Percentiles rank a stretch among this genome's conserved stretches.
phyloP scores from a whole-genome alignment of 331 rosid genomes.

The Pyracantha coccinea region DNA sequence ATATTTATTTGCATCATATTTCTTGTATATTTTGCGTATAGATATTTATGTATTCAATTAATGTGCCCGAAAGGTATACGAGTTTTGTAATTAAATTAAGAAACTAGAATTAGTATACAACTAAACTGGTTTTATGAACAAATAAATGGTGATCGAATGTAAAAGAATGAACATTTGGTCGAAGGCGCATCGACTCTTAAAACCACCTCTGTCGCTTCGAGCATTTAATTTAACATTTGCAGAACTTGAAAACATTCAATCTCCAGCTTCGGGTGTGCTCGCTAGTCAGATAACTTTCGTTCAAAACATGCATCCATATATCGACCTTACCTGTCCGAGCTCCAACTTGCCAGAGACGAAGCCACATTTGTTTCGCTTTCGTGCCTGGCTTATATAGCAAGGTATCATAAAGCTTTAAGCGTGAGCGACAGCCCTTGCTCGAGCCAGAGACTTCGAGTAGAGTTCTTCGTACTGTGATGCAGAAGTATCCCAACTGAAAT shows the following conservation, averaged over 20 bases:
- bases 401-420: constrained; percentile 8
- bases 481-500: constrained; percentile 96
- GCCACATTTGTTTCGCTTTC: not conserved
- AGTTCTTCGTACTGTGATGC: constrained; percentile 82
- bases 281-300: not conserved
- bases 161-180: not conserved
- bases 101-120: not conserved
- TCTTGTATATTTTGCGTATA: not conserved
- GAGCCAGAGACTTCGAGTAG: constrained; percentile 49
- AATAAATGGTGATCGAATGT: not conserved
- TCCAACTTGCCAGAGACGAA: constrained; percentile 2
- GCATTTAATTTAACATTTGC: constrained; percentile 6
- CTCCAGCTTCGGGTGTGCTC: constrained; percentile 14
- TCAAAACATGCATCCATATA: not conserved
- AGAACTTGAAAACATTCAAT: constrained; percentile 2
- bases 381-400: not conserved
- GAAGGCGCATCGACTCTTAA: constrained; percentile 8
- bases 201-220: constrained; percentile 11
- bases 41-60: too few relatives aligned
- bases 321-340: constrained; percentile 11
- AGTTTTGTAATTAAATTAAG: not conserved
- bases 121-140: constrained; percentile 14
- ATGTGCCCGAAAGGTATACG: not conserved
- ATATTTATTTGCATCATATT: not conserved
- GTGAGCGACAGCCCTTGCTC: constrained; percentile 48